Conservation (phyloP, 73 alveolate species). For the Diophrys appendiculata region DNA sequence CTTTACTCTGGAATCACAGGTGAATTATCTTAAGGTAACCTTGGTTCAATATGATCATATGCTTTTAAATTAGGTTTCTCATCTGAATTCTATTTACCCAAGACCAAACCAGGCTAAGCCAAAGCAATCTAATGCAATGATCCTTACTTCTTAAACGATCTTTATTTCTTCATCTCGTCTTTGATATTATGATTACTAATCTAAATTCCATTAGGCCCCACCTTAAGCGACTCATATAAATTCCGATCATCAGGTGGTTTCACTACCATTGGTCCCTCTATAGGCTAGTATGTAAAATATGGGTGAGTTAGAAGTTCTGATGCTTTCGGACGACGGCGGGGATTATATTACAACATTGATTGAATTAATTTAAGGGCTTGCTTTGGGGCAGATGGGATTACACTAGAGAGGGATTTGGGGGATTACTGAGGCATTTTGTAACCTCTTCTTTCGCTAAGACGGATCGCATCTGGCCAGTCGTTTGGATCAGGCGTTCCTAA, state of each 20-base stretch:
- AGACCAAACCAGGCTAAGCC: too few species aligned
- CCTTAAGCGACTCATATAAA: slow-evolving; percentile 5
- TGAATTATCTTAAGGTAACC: too few species aligned
- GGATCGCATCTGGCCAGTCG: slow-evolving; percentile 95
- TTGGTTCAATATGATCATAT: too few species aligned
- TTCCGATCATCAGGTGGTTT: not conserved
- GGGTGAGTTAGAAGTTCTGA: slow-evolving; percentile 35
- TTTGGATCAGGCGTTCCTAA: slow-evolving; percentile 89
- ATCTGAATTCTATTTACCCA: too few species aligned
- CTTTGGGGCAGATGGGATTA: slow-evolving; percentile 78
- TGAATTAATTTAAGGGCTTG: slow-evolving; percentile 31
- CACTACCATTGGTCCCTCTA: not conserved
- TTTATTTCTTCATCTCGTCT: not conserved
- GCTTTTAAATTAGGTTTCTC: too few species aligned
- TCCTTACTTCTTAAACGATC: not conserved
- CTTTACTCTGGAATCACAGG: not conserved
- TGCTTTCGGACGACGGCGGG: slow-evolving; percentile 53
- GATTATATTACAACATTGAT: slow-evolving; percentile 38
- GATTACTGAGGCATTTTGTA: slow-evolving; percentile 78
- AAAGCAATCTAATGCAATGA: not conserved
- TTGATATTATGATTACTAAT: not conserved
- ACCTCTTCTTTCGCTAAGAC: slow-evolving; percentile 85
- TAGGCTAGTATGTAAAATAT: slow-evolving; percentile 6
- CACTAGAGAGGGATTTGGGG: slow-evolving; percentile 61
- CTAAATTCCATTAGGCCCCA: slow-evolving; percentile 34